Evolutionary conservation across 805 yeast species (phyloP), one percentile per base, ranked within the genome.

Genomic region (Sugiyamaella valdiviana): DNA sequence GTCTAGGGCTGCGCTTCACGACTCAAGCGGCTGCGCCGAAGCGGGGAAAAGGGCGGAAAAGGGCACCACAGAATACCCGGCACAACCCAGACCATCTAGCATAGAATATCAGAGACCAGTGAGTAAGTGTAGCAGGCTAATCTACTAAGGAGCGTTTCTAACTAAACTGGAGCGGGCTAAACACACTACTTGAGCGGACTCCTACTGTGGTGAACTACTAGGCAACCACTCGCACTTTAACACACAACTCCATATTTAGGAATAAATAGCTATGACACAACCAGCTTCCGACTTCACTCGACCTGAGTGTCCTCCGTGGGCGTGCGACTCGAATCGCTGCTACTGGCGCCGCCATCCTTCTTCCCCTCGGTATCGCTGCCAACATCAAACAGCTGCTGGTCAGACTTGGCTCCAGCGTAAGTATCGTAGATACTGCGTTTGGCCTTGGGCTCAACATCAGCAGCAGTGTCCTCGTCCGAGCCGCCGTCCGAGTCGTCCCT

Each of bases 391-490:
- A 44, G 42, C 38, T 42, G 39, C 26, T 45, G 49, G 12, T 24
- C 39, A 12, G 43, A 42, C 19, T 38, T 42, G n/a, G 49, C 38
- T 14, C 40, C 12, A 14, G 44, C 39, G 19, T 45, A 45, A 6
- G 48, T 45, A 15, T 45, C 48, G 20, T 45, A 45, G 17, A 45
- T 38, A 19, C 43, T 20, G n/a, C 44, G 32, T 24, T 35, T 35
- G 3, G 47, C 12, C 24, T 39, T 45, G 15, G 35, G 44, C 26
- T 36, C 45, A 15, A 20, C 41, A 26, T 46, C 47, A 16, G 17
- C 39, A 6, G 46, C 55, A 7, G 46, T 50, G 37, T 38, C 46
- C 6, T 22, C 46, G 3, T 23, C 42, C n/a, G 32, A 44, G 10
- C 41, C 52, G 6, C 15, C 35, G 36, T 39, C 44, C 9, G 12